Evolutionary conservation across 164 flowering plant species (phyloP).

Genomic region (Pachysandra terminalis): DNA sequence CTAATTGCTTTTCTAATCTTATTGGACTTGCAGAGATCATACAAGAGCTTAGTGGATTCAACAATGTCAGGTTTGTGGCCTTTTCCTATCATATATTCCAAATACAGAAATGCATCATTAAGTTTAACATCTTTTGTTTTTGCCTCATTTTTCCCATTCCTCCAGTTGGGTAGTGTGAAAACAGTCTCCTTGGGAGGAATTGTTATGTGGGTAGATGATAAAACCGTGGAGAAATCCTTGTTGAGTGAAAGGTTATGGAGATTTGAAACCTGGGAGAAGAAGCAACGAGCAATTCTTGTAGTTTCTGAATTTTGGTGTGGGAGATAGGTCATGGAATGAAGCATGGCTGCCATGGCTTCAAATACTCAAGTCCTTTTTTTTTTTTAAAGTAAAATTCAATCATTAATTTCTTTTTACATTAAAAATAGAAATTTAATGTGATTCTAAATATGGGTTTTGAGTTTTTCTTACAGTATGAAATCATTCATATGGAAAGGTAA

Average conservation of each 20-base stretch:
- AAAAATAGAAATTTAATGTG: background rate
- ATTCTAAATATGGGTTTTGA: background rate
- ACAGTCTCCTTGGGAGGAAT: slow-evolving; percentile 45
- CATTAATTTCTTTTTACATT: background rate
- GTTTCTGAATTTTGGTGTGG: slow-evolving; percentile 33
- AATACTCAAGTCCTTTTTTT: background rate
- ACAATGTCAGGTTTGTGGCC: slow-evolving; percentile 69
- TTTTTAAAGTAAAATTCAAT: background rate
- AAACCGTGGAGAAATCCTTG: slow-evolving; percentile 47
- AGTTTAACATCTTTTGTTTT: slow-evolving; percentile 44
- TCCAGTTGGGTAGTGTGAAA: slow-evolving; percentile 70
- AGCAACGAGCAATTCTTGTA: slow-evolving; percentile 34
- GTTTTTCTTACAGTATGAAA: background rate
- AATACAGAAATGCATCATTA: slow-evolving; percentile 53
- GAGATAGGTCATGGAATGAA: slow-evolving; percentile 41
- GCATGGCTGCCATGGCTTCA: slow-evolving; percentile 36
- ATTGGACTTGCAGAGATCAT: slow-evolving; percentile 67
- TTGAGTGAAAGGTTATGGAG: slow-evolving; percentile 37
- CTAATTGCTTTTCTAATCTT: slow-evolving; percentile 60
- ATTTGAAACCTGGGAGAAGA: slow-evolving; percentile 48
- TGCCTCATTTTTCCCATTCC: slow-evolving; percentile 36
- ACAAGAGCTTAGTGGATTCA: slow-evolving; percentile 66
- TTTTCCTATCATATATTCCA: slow-evolving; percentile 61
- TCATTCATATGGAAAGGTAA: background rate
- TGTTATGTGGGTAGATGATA: slow-evolving; percentile 56